A percentile compares a stretch with the other conserved stretches of the same genome.
phyloP scores from a whole-genome alignment of 228 moss, liverwort and hornwort genomes.

The Sphagnum fallax region DNA sequence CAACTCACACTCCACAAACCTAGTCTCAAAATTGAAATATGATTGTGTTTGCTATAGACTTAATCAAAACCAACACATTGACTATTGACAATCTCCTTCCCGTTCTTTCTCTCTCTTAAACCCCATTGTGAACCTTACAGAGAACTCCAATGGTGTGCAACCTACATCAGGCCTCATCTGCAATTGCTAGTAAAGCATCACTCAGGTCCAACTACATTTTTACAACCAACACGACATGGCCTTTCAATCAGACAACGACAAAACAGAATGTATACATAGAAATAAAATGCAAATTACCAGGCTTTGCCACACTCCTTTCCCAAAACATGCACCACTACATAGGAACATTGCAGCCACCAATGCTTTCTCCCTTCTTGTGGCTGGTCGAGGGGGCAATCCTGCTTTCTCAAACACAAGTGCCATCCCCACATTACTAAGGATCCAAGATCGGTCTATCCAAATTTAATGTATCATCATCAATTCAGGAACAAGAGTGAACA shows the following conservation, averaged over 20 bases:
- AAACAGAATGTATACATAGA: neutral
- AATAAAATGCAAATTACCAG: conserved; percentile 23
- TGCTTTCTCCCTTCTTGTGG: conserved; percentile 34
- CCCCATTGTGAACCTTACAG: neutral
- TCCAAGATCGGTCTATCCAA: no score
- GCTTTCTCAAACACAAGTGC: neutral
- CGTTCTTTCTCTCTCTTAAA: neutral
- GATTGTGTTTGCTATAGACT: neutral
- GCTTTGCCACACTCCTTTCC: conserved; percentile 48
- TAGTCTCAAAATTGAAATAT: neutral
- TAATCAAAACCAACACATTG: neutral
- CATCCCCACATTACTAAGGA: neutral
- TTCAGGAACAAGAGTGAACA: no score
- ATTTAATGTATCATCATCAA: neutral
- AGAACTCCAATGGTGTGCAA: neutral
- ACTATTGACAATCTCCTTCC: no score
- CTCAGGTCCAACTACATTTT: no score
- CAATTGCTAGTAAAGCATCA: neutral
- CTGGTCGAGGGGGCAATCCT: conserved; percentile 23
- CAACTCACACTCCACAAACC: neutral
- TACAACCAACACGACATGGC: neutral
- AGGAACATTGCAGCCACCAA: conserved; percentile 30
- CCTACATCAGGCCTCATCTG: neutral
- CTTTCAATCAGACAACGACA: neutral
- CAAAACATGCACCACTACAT: conserved; percentile 31